phyloP scores from a whole-genome alignment of 2,329 filamentous ascomycete genomes.

The Fusarium sambucinum region DNA sequence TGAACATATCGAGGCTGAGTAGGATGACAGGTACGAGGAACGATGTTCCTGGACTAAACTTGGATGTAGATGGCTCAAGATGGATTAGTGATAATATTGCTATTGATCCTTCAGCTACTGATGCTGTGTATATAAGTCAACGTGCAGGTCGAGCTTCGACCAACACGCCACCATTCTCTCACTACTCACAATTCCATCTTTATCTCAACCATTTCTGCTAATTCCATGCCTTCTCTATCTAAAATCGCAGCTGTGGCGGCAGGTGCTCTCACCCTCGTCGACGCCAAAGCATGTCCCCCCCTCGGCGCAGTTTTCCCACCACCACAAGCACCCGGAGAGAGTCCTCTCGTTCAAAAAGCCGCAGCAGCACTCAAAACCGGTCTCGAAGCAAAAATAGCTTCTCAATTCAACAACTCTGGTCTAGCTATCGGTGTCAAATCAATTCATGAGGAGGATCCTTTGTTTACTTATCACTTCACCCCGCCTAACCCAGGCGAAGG shows the following conservation, averaged over 20 bases:
- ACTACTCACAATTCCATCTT: background rate
- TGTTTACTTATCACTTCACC: slow-evolving; percentile 59
- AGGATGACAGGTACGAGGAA: background rate
- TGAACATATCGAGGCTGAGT: background rate
- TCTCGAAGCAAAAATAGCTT: slow-evolving; percentile 47
- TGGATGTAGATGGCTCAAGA: too few species aligned
- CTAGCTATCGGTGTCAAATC: slow-evolving; percentile 58
- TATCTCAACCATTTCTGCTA: background rate
- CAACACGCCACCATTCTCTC: background rate
- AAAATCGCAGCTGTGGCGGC: slow-evolving; percentile 35
- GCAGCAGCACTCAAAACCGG: slow-evolving; percentile 37
- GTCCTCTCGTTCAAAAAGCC: slow-evolving; percentile 48
- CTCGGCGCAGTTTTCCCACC: slow-evolving; percentile 58
- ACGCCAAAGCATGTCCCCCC: slow-evolving; percentile 56
- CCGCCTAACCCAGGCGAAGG: slow-evolving; percentile 49
- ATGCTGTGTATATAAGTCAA: slow-evolving; percentile 33
- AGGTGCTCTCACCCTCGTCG: slow-evolving; percentile 26
- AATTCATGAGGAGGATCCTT: slow-evolving; percentile 53
- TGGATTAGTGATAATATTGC: background rate
- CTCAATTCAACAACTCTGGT: slow-evolving; percentile 50
- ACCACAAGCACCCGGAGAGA: slow-evolving; percentile 51
- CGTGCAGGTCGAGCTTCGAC: too few species aligned
- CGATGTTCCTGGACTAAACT: background rate
- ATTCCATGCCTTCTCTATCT: slow-evolving; percentile 29
- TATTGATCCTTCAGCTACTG: background rate